These are phyloP conservation scores for Clavariopsis aquatica DNA, from an alignment of 495 filamentous ascomycete species.

Conservation along the genomic window DNA sequence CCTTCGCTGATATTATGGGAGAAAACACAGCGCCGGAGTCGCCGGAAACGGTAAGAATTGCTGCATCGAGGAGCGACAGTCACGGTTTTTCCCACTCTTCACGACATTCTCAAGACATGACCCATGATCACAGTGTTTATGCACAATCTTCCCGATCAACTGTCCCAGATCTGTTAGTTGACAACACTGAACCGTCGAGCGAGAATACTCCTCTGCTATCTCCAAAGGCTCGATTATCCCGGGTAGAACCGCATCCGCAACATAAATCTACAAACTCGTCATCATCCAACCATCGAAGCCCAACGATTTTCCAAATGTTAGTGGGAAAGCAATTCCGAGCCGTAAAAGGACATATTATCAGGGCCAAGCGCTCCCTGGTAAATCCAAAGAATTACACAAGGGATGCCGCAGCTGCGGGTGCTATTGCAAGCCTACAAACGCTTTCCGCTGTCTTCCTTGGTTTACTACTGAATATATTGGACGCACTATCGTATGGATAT, in stretches of 20 bases:
- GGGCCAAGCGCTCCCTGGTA: conserved; percentile 22
- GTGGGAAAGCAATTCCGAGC: conserved; percentile 14
- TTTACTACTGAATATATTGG: conserved; percentile 85
- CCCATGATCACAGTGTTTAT: neutral
- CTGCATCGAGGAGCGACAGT: conserved; percentile 11
- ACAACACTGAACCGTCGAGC: conserved; percentile 39
- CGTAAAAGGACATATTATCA: conserved; percentile 18
- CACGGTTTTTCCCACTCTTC: conserved; percentile 11
- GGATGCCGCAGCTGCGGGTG: conserved; percentile 62
- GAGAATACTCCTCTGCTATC: conserved; percentile 48
- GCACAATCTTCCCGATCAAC: neutral
- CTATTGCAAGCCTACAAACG: conserved; percentile 62
- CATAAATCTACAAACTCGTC: neutral
- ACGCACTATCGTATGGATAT: conserved; percentile 89
- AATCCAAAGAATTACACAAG: conserved; percentile 75
- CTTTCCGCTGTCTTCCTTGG: conserved; percentile 87
- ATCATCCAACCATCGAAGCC: neutral
- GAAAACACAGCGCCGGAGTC: conserved; percentile 51
- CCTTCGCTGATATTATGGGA: conserved; percentile 52
- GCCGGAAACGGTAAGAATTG: conserved; percentile 28
- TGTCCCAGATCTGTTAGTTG: conserved; percentile 29
- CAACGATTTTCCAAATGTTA: neutral
- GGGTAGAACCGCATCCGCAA: neutral
- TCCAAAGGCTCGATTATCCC: conserved; percentile 44
- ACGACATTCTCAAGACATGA: neutral